A percentile compares a stretch with the other conserved stretches of the same genome.
Evolutionary conservation across 2,329 filamentous ascomycete species (phyloP).

Genomic region (Epichloe scottii): DNA sequence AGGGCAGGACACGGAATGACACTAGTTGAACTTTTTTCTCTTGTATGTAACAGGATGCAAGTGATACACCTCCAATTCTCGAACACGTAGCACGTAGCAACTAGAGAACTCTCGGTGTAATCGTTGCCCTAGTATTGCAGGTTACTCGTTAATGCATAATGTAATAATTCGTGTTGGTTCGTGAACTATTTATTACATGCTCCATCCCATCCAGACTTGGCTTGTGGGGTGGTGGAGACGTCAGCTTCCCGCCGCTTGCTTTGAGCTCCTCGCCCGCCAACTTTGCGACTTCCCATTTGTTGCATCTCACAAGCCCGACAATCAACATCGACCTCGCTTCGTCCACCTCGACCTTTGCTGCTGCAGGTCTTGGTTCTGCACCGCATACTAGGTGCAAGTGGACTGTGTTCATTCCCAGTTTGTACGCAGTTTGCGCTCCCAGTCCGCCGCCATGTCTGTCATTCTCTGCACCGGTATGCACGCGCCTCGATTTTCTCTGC

Average conservation of each 20-base stretch:
- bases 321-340: neutral
- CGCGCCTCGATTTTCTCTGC: neutral
- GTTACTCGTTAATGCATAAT: no score
- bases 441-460: conserved; percentile 37
- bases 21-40: neutral
- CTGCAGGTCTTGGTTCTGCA: neutral
- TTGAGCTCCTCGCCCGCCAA: neutral
- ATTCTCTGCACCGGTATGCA: conserved; percentile 48
- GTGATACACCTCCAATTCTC: neutral
- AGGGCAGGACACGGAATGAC: neutral
- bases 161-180: no score
- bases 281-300: neutral
- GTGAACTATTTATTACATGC: no score
- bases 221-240: no score
- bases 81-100: no score
- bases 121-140: no score
- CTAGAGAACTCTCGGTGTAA: no score
- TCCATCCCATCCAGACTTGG: no score
- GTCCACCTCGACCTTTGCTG: neutral
- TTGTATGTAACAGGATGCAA: neutral
- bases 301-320: neutral
- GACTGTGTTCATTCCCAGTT: neutral
- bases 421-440: neutral
- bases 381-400: neutral
- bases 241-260: neutral